Conservation (phyloP, 768 basidiomycete species). For the Hemileccinum impolitum region DNA sequence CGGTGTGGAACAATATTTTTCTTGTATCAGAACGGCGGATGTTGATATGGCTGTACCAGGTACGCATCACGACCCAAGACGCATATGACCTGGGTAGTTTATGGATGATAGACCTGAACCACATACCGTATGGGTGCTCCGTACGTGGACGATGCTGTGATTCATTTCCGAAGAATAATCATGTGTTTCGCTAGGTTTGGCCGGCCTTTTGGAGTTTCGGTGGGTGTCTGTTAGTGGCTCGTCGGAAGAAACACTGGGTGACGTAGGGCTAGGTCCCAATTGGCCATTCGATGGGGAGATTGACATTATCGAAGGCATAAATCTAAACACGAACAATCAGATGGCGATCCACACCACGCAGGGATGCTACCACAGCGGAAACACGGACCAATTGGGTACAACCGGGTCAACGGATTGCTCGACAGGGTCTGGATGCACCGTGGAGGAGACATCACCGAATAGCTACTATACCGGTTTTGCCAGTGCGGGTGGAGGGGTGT, state of each 20-base stretch:
- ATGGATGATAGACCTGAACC: constrained; percentile 44
- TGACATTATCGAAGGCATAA: constrained; percentile 62
- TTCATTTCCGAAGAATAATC: constrained; percentile 4
- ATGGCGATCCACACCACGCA: constrained; percentile 51
- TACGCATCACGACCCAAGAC: constrained; percentile 44
- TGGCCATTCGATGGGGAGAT: constrained; percentile 52
- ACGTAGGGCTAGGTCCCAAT: constrained; percentile 15
- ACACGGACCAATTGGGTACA: constrained; percentile 32
- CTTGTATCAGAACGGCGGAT: not conserved
- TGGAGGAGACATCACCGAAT: constrained; percentile 28
- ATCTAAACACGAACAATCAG: constrained; percentile 49
- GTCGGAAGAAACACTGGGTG: not conserved
- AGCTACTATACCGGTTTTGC: constrained; percentile 25
- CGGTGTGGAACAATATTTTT: constrained; percentile 38
- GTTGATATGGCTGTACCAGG: constrained; percentile 24
- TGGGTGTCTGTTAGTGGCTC: constrained; percentile 2
- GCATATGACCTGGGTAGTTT: constrained; percentile 42
- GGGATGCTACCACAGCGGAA: constrained; percentile 35
- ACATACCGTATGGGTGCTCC: constrained; percentile 58
- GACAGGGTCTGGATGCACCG: constrained; percentile 27
- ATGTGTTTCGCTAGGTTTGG: constrained; percentile 21
- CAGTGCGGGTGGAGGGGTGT: constrained; percentile 55
- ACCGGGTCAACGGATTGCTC: constrained; percentile 24
- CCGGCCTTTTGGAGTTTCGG: constrained; percentile 33
- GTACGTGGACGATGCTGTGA: constrained; percentile 29